Conservation (phyloP, 768 basidiomycete genomes). For the Mycena kentingensis region DNA sequence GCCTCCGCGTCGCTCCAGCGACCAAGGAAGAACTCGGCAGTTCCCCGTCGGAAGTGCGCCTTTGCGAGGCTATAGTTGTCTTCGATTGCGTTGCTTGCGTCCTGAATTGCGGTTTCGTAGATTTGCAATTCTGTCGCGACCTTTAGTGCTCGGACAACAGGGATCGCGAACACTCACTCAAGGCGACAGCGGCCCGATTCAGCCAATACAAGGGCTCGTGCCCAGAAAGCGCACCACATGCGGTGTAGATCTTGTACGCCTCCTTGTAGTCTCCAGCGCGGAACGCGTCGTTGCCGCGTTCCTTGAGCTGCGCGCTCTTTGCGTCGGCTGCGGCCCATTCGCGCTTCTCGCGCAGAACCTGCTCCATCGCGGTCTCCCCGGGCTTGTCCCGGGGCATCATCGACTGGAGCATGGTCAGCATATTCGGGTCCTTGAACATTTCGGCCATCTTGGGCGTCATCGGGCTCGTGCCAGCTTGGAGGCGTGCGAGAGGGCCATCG, state of each 20-base stretch:
- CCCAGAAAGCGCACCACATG: slow-evolving; percentile 7
- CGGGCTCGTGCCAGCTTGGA: slow-evolving; percentile 15
- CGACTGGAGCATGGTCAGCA: background rate
- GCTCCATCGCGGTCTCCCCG: slow-evolving; percentile 9
- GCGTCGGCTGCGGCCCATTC: slow-evolving; percentile 17
- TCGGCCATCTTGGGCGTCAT: background rate
- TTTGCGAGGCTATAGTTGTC: slow-evolving; percentile 15
- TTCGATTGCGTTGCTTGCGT: slow-evolving; percentile 7
- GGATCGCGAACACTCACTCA: slow-evolving; percentile 13
- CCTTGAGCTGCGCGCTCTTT: slow-evolving; percentile 8
- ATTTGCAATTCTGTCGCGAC: slow-evolving; percentile 10
- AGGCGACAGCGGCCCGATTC: slow-evolving; percentile 19
- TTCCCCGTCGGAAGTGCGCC: slow-evolving; percentile 19
- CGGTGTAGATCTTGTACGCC: slow-evolving; percentile 17
- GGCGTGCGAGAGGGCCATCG: slow-evolving; percentile 8
- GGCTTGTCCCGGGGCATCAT: slow-evolving; percentile 6
- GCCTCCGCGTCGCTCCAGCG: slow-evolving; percentile 11
- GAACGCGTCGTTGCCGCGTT: slow-evolving; percentile 17
- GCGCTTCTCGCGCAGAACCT: slow-evolving; percentile 10
- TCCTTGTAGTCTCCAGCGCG: slow-evolving; percentile 15
- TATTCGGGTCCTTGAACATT: slow-evolving; percentile 1
- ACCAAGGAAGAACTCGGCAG: slow-evolving; percentile 10
- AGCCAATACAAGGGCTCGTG: slow-evolving; percentile 22
- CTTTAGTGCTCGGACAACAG: background rate
- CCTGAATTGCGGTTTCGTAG: slow-evolving; percentile 7